Evolutionary conservation across 495 filamentous ascomycete genomes (phyloP), one percentile per base, ranked within the genome.

Genomic region (Podospora didyma): DNA sequence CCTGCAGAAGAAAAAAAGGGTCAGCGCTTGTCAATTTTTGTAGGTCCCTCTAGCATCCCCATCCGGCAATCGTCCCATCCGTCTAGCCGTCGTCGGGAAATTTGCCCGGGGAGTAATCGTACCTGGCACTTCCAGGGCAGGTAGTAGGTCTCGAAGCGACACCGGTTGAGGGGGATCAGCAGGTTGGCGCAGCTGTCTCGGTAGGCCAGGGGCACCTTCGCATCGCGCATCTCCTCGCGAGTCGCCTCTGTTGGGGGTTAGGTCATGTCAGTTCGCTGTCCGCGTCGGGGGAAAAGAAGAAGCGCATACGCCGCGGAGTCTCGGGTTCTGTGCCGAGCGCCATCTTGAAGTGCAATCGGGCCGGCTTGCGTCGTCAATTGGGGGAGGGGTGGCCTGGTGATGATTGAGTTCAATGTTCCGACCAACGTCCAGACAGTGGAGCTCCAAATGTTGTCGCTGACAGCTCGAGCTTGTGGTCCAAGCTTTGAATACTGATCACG

Each of bases 61-160:
- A n/a, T n/a, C n/a, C n/a, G n/a, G n/a, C n/a, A n/a, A n/a, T n/a
- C n/a, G n/a, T n/a, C n/a, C 44, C 14, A 22, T 34, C 19, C 5
- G 39, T 51, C 23, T 23, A 6, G 23, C 9, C 17, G 24, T 20
- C 42, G 39, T 2, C 3, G 22, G 12, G 22, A 21, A 20, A 14
- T 41, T 42, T 20, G n/a, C n/a, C 44, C 21, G 35, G 49, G 28
- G 50, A 46, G 21, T 37, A 34, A 10, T 63, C 89, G 64, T 83
- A 97, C 94, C 85, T 89, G 85, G 73, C 94, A 98, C 82, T 93
- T 96, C 94, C 94, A 98, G 20, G 94, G 92, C 68, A 97, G 70
- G 76, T 96, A 97, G 75, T 88, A 97, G 56, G 90, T 86, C 55
- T 95, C 87, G 75, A 82, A 83, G 49, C 94, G 92, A 78, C 94